Base-by-base conservation (phyloP, 2,329 filamentous ascomycete species). In the Cladosporium sp. region DNA sequence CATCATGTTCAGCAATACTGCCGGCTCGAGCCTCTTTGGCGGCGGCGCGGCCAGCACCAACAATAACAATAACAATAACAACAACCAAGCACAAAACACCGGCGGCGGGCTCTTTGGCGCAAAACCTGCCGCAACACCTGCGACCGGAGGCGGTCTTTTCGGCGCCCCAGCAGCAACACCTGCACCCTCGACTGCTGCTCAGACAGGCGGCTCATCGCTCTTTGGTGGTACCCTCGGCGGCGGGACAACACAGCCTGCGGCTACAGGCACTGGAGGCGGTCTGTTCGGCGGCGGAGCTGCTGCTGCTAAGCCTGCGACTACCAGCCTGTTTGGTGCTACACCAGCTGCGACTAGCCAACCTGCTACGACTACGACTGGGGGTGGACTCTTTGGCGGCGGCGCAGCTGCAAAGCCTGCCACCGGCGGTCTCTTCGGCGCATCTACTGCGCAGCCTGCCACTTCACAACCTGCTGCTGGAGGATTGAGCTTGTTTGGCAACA, bases 21-120 rank as follows among this genome's bases (percentile, higher is more conserved):
- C 26, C 26, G 51, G 32, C 32, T 49, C 64, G 16, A 67, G 64
- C 53, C 58, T 67, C 8, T 69, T 69, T 53, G 63, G 63, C 57
- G 63, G 63, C 57, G 63, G 63, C 34, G 63, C 57, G 13, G 53
- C 39, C 23, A 61, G 36, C 34, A 58, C 59, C 7, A 54, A 57
- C 18, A 65, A 56, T 23, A 63, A 58, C 34, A 65, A 59, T 21
- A 51, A 53, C 26, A 63, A 58, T 28, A 65, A 59, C 26, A 51
- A 53, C 26, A 63, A 34, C 39, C 30, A 39, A 46, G 51, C 53
- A 28, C 60, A 48, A 61, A 51, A 61, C 49, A 43, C 65, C 16
- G 53, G 53, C 65, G 48, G 34, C 26, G 56, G 65, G 26, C 51
- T 63, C 21, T 63, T 63, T 30, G 54, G 49, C 5, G 39, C 49